Base-by-base conservation (phyloP, 495 filamentous ascomycete genomes). In the Corynascus novoguineensis region DNA sequence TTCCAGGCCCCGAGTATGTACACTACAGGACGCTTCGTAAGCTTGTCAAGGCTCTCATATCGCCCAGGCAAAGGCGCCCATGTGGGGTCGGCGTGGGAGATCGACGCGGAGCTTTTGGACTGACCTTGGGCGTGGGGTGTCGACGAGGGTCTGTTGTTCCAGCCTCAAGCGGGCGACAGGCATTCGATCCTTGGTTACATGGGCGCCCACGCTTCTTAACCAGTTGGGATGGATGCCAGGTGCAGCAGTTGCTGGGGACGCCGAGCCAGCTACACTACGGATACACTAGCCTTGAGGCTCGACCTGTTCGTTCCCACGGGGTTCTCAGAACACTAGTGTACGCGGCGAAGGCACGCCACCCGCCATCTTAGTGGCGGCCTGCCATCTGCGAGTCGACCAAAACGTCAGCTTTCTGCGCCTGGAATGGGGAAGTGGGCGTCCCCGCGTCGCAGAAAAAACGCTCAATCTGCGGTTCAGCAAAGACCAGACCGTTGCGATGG, bases 351-450 rank as follows among this genome's bases (percentile, higher is more conserved):
- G 19, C 42, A 55, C 62, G 65, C 65, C 65, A 65, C 65, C 54
- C 24, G 59, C 27, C 53, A 59, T 54, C 50, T 48, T 53, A 55
- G 62, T 38, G 55, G 62, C 63, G 60, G 59, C 32, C 35, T 44
- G 24, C 22, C 25, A 14, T 11, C 58, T 68, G 65, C 65, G 65
- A 21, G 55, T 68, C 58, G 65, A 65, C 63, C 15, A 60, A 68
- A 68, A 50, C 27, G 65, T 59, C 37, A 46, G 41, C 12, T 5
- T 50, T 32, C 28, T 58, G 53, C 54, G 47, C 47, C 50, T 47
- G 25, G 27, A 31, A 44, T 47, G 47, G 64, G 50, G 59, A 51
- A 38, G 32, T 46, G 52, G 37, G 50, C 22, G 35, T 34, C 27
- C 11, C n/a, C 17, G 25, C 17, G 25, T 15, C n/a, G 17, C 31